Evolutionary conservation across 1,139 yeast species (phyloP).

Genomic region (Citeromyces hawaiiensis): DNA sequence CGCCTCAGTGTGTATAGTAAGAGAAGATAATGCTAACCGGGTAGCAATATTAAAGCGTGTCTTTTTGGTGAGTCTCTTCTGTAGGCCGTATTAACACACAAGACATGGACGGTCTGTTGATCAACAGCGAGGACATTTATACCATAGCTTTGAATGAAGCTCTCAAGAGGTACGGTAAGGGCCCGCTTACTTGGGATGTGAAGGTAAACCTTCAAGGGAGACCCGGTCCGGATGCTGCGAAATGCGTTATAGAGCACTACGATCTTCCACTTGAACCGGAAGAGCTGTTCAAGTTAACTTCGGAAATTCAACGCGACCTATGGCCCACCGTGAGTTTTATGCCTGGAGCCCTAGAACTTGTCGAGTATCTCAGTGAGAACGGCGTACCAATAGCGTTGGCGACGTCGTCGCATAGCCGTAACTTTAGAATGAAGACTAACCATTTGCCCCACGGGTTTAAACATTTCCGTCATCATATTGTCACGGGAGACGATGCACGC

Average conservation of each 20-base stretch:
- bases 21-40: neutral
- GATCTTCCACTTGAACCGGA: slow-evolving; percentile 55
- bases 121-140: slow-evolving; percentile 85
- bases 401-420: slow-evolving; percentile 62
- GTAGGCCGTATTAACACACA: neutral
- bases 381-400: slow-evolving; percentile 79
- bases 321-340: slow-evolving; percentile 59
- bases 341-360: slow-evolving; percentile 74
- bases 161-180: slow-evolving; percentile 55
- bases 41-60: slow-evolving; percentile 45
- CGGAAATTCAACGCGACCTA: slow-evolving; percentile 33
- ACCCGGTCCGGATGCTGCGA: slow-evolving; percentile 69
- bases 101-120: slow-evolving; percentile 91
- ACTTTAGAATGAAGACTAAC: slow-evolving; percentile 53
- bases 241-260: slow-evolving; percentile 51
- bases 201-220: slow-evolving; percentile 81
- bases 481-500: slow-evolving; percentile 81
- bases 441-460: slow-evolving; percentile 52
- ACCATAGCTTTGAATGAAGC: slow-evolving; percentile 62
- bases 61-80: slow-evolving; percentile 47
- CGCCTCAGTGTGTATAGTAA: neutral
- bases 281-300: slow-evolving; percentile 37
- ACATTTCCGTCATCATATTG: slow-evolving; percentile 52
- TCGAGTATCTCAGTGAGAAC: slow-evolving; percentile 31
- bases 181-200: slow-evolving; percentile 80